Evolutionary conservation across 345 rosid species (phyloP), one percentile per base, ranked within the genome.

Genomic region (Eucalyptus urophylla): DNA sequence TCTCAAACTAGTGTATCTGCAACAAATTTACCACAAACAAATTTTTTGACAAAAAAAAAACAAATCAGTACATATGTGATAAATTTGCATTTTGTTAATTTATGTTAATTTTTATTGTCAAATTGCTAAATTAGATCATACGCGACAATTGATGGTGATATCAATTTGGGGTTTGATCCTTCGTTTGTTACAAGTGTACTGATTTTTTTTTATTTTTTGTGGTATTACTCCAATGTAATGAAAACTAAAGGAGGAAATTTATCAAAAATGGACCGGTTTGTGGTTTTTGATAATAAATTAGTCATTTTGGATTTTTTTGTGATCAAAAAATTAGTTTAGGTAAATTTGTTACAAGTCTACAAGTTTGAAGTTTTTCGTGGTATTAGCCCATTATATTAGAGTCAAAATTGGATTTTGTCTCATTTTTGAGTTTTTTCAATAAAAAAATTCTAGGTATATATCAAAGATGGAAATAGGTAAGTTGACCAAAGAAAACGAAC

Each of bases 91-190:
- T 56, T 25, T 56, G 3, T 56, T 56, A 22, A 27, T 56, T 56
- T 56, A 22, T 22, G 14, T 24, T 24, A 56, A 56, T 9, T 56
- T 56, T 56, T 56, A 24, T 24, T 56, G 3, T 56, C 3, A 0
- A 56, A 56, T 22, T 24, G 12, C 2, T 56, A 4, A 56, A 22
- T 22, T 56, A 8, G 6, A 56, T 56, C 0, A 56, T 12, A 56
- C 1, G 1, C 0, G 3, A 10, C 0, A 24, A 0, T 56, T 24
- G 0, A 53, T 53, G 58, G 9, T 53, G 0, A 0, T 53, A 21
- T 53, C 29, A 24, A 56, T 56, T 56, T 56, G 14, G 60, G 1
- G 62, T 24, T 56, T 24, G 27, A 24, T 22, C 6, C 6, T 8
- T 0, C 0, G 6, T 24, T 22, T 24, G 27, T 56, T 22, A 22